A percentile compares a stretch with the other conserved stretches of the same genome.
These are phyloP conservation scores for Pseudocercospora crystallina DNA, from an alignment of 2,329 filamentous ascomycete genomes.

Conservation along the genomic window DNA sequence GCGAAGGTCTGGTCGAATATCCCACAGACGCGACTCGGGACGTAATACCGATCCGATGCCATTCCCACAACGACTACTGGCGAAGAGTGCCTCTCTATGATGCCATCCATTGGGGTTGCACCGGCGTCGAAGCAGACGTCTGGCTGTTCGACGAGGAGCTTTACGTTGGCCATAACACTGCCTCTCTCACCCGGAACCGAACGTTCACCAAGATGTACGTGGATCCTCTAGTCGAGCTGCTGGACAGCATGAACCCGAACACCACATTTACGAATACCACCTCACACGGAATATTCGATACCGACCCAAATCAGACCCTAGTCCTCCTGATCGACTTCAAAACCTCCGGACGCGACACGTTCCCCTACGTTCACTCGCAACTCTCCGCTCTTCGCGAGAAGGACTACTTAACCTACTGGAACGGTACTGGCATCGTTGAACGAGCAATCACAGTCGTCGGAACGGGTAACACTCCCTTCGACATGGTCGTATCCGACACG, in stretches of 20 bases:
- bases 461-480: conserved; percentile 64
- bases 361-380: conserved; percentile 54
- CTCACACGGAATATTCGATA: conserved; percentile 53
- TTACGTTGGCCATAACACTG: conserved; percentile 63
- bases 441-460: conserved; percentile 68
- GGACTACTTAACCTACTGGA: conserved; percentile 53
- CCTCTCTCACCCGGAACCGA: conserved; percentile 54
- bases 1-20: conserved; percentile 35
- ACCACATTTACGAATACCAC: conserved; percentile 47
- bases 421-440: conserved; percentile 51
- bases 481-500: conserved; percentile 52
- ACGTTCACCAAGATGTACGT: conserved; percentile 66
- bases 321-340: conserved; percentile 71
- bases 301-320: conserved; percentile 44
- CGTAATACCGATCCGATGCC: conserved; percentile 57
- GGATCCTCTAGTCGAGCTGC: conserved; percentile 60
- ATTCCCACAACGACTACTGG: conserved; percentile 74
- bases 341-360: conserved; percentile 53
- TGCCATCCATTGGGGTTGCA: conserved; percentile 59
- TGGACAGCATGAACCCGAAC: conserved; percentile 55
- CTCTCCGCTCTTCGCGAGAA: conserved; percentile 59
- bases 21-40: conserved; percentile 43
- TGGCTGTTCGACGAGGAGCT: conserved; percentile 61
- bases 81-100: conserved; percentile 62
- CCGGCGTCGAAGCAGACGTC: conserved; percentile 68